Conservation (phyloP, 495 filamentous ascomycete genomes). For the Beverwykella pulmonaria region DNA sequence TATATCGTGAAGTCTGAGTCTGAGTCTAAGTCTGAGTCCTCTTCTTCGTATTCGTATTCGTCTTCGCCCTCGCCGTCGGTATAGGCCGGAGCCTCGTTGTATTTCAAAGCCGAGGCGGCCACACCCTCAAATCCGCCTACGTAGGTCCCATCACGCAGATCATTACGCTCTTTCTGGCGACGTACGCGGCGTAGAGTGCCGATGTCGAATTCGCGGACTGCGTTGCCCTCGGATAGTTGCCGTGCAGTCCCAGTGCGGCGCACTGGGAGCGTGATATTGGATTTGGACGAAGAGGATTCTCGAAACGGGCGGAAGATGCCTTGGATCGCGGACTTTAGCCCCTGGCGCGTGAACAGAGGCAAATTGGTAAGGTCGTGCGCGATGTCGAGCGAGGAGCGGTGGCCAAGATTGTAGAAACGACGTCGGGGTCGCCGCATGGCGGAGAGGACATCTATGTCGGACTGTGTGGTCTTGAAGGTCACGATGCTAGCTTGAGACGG, state of each 20-base stretch:
- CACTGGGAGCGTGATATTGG: slow-evolving; percentile 37
- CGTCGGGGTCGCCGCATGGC: slow-evolving; percentile 3
- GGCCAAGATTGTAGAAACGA: slow-evolving; percentile 35
- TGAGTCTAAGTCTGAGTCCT: slow-evolving; percentile 27
- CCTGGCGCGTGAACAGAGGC: slow-evolving; percentile 9
- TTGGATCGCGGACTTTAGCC: slow-evolving; percentile 32
- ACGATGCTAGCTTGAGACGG: slow-evolving; percentile 17
- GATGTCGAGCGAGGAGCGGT: slow-evolving; percentile 7
- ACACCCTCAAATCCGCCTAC: slow-evolving; percentile 10
- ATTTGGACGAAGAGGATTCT: slow-evolving; percentile 15
- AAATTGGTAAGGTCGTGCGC: neutral
- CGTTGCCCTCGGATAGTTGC: neutral
- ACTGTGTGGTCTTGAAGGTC: slow-evolving; percentile 32
- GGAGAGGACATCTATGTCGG: slow-evolving; percentile 16
- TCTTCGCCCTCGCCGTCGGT: neutral
- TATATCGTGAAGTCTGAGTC: slow-evolving; percentile 29
- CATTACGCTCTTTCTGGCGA: slow-evolving; percentile 25
- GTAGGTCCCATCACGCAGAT: slow-evolving; percentile 2
- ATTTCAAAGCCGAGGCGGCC: neutral
- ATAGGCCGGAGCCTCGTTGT: neutral
- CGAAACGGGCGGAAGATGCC: slow-evolving; percentile 18
- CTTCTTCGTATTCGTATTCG: slow-evolving; percentile 5
- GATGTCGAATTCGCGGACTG: slow-evolving; percentile 27
- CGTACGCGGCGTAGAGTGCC: slow-evolving; percentile 21
- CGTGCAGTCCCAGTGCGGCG: slow-evolving; percentile 24